phyloP scores from a whole-genome alignment of 352 stramenopile genomes.

The Phytopythium litorale region DNA sequence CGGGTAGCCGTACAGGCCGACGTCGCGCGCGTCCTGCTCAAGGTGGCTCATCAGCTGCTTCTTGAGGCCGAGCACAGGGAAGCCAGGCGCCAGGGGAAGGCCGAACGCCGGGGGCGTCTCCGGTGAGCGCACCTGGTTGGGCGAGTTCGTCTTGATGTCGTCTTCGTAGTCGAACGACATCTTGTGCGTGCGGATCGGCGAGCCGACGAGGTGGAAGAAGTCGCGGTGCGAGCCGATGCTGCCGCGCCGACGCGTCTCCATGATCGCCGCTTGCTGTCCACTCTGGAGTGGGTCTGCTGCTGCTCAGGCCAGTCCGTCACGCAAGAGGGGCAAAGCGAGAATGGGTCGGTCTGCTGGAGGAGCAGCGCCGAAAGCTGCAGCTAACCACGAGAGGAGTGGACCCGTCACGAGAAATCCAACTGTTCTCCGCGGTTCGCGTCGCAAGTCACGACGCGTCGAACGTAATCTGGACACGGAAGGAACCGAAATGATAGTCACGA shows the following conservation, averaged over 20 bases:
- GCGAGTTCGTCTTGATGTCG: constrained; percentile 26
- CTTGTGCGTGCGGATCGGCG: constrained; percentile 67
- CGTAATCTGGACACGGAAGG: constrained; percentile 7
- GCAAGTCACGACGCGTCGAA: neutral
- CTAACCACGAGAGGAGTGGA: neutral
- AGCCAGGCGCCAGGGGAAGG: constrained; percentile 12
- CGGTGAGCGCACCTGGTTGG: constrained; percentile 28
- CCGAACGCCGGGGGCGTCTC: constrained; percentile 15
- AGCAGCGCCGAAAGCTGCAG: neutral
- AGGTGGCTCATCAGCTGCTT: constrained; percentile 22
- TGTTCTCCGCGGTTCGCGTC: neutral
- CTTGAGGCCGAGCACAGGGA: constrained; percentile 18
- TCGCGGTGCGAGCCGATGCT: constrained; percentile 22
- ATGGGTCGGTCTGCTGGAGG: neutral
- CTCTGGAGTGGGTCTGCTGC: neutral
- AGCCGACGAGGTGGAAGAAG: constrained; percentile 79
- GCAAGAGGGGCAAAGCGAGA: neutral
- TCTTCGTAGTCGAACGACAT: constrained; percentile 40
- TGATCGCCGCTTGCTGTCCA: neutral
- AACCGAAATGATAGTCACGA: constrained; percentile 9
- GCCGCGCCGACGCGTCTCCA: constrained; percentile 14
- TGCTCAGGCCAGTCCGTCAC: neutral
- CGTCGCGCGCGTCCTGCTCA: constrained; percentile 21
- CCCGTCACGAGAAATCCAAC: constrained; percentile 4
- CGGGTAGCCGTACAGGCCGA: constrained; percentile 23